These are phyloP conservation scores for Ambrosiella beaveri DNA, from an alignment of 2,329 filamentous ascomycete species.

Conservation along the genomic window DNA sequence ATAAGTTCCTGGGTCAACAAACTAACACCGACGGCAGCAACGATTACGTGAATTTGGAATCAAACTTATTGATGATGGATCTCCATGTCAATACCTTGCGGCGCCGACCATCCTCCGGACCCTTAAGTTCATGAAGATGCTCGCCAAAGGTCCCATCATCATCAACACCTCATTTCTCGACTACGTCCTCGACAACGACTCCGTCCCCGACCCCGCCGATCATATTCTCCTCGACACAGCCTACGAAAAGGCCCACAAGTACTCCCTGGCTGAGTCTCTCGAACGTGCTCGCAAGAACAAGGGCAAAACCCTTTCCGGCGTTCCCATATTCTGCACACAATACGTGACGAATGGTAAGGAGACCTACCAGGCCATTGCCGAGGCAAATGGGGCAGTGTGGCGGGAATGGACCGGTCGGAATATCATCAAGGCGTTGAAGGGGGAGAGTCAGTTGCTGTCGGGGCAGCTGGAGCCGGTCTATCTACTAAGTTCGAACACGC, in stretches of 20 bases:
- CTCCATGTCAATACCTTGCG: constrained; percentile 67
- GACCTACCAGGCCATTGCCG: constrained; percentile 70
- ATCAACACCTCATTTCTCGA: constrained; percentile 67
- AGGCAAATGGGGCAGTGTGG: constrained; percentile 76
- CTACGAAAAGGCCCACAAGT: constrained; percentile 52
- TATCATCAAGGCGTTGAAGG: constrained; percentile 44
- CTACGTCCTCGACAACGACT: constrained; percentile 50
- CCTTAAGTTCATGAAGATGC: constrained; percentile 76
- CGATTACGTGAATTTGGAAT: constrained; percentile 74
- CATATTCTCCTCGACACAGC: constrained; percentile 54
- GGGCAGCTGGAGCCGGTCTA: constrained; percentile 60
- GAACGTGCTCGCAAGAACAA: constrained; percentile 58
- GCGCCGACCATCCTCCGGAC: constrained; percentile 79
- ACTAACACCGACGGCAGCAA: constrained; percentile 32
- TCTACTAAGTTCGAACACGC: constrained; percentile 52
- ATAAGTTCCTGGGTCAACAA: background rate
- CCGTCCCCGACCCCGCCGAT: constrained; percentile 44
- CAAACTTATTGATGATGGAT: constrained; percentile 56
- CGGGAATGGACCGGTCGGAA: constrained; percentile 59
- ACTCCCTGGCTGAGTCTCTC: constrained; percentile 52
- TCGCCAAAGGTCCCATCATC: constrained; percentile 65
- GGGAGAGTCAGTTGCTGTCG: constrained; percentile 32
- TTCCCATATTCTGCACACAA: constrained; percentile 71
- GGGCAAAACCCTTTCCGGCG: constrained; percentile 54
- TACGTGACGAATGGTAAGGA: constrained; percentile 65